A percentile compares a stretch with the other conserved stretches of the same genome.
phyloP scores from a whole-genome alignment of 495 filamentous ascomycete genomes.

The Durotheca rogersii region DNA sequence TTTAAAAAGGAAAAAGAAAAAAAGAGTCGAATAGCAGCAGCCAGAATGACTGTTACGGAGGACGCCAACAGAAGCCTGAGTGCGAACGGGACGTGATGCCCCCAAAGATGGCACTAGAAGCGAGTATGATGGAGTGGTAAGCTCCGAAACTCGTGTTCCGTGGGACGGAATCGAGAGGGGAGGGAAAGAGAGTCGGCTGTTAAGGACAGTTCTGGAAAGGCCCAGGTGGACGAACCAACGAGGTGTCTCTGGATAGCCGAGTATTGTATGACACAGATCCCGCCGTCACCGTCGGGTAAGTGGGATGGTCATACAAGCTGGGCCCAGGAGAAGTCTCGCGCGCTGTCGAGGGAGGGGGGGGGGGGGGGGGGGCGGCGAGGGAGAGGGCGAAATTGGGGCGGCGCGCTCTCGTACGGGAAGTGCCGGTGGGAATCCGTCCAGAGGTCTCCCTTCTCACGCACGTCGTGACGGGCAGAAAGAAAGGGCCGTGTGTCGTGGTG shows the following conservation, averaged over 20 bases:
- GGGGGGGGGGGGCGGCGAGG: conserved; percentile 23
- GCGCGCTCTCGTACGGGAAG: conserved; percentile 17
- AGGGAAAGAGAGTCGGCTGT: conserved; percentile 32
- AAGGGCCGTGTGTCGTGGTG: conserved; percentile 25
- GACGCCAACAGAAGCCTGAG: conserved; percentile 36
- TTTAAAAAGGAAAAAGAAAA: too few species aligned
- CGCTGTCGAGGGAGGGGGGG: conserved; percentile 23
- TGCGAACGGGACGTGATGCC: conserved; percentile 35
- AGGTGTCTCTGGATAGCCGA: conserved; percentile 40
- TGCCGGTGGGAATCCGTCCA: conserved; percentile 10
- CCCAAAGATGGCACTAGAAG: conserved; percentile 21
- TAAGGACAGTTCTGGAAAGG: conserved; percentile 31
- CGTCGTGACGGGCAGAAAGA: conserved; percentile 16
- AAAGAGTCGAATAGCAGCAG: conserved; percentile 29
- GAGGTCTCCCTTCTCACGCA: conserved; percentile 13
- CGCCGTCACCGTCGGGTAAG: conserved; percentile 42
- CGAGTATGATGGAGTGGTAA: conserved; percentile 28
- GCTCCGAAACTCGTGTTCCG: conserved; percentile 33
- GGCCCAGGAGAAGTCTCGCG: conserved; percentile 32
- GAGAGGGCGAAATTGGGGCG: conserved; percentile 21
- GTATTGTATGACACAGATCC: conserved; percentile 48
- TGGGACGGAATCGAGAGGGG: conserved; percentile 28
- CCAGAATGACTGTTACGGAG: conserved; percentile 38
- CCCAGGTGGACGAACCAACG: conserved; percentile 33
- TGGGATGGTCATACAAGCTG: conserved; percentile 32